Percentiles rank a stretch among this genome's conserved stretches.
Conservation (phyloP, 257 asterid species). For the Nicotiana paniculata region DNA sequence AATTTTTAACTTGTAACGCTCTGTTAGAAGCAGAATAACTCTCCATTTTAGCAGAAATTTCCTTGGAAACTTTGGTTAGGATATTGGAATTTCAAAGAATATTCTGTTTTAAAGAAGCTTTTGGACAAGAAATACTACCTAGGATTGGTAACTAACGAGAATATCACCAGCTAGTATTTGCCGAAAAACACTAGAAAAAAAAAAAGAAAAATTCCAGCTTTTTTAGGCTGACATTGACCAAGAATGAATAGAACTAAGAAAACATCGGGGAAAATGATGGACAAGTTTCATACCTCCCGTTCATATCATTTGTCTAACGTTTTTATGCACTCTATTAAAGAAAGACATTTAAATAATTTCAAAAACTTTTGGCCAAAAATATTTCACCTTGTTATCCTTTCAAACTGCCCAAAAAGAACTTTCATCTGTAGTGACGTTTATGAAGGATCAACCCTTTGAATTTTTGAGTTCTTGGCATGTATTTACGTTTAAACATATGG, state of each 20-base stretch:
- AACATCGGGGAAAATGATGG: not conserved
- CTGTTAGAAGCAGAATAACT: not conserved
- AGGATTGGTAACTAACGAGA: not conserved
- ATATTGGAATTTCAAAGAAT: not conserved
- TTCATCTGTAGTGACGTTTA: not conserved
- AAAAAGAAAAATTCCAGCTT: no score
- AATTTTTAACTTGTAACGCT: slow-evolving; percentile 8
- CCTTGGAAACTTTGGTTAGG: not conserved
- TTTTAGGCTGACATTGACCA: no score
- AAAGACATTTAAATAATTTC: not conserved
- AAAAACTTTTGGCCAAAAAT: not conserved
- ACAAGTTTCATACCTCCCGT: not conserved
- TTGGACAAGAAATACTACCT: not conserved
- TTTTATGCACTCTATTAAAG: not conserved
- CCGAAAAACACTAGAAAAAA: not conserved
- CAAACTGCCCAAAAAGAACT: not conserved
- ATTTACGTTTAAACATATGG: not conserved
- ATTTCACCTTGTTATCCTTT: not conserved
- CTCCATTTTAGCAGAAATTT: not conserved
- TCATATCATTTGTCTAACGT: not conserved
- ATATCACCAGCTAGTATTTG: not conserved
- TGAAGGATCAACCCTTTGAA: not conserved
- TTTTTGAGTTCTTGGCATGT: not conserved
- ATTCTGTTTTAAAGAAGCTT: not conserved
- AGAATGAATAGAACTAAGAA: not conserved